These are phyloP conservation scores for Blastomyces gilchristii DNA, from an alignment of 2,329 filamentous ascomycete species.

Conservation along the genomic window DNA sequence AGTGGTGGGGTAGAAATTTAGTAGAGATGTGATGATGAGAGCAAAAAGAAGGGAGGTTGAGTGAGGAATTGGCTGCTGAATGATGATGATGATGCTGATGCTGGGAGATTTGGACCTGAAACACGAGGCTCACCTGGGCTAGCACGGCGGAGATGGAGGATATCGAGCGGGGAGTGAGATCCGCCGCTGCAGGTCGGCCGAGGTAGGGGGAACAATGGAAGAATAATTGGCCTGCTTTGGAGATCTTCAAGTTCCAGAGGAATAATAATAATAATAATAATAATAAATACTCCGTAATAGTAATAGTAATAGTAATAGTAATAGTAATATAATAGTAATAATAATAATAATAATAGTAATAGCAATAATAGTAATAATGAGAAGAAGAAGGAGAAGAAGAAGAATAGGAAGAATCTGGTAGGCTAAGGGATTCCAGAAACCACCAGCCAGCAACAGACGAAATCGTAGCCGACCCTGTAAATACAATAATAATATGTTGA, in stretches of 20 bases:
- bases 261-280: neutral
- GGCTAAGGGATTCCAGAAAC: neutral
- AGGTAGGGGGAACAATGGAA: neutral
- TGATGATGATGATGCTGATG: neutral
- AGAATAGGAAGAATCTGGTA: neutral
- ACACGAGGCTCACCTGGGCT: neutral
- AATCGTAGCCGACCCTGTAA: neutral
- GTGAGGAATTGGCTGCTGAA: neutral
- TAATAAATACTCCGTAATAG: too few relatives aligned
- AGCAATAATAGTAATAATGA: too few relatives aligned
- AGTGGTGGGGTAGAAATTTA: neutral
- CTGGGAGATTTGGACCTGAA: neutral
- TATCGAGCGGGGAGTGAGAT: neutral
- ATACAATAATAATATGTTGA: neutral
- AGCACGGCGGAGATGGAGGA: neutral
- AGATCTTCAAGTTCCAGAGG: neutral
- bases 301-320: too few relatives aligned
- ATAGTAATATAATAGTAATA: too few relatives aligned
- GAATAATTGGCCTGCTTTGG: neutral
- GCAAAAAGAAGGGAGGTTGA: neutral
- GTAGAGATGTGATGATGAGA: neutral
- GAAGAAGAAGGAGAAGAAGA: too few relatives aligned
- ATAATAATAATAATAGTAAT: too few relatives aligned
- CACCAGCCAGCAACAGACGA: neutral
- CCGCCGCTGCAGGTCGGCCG: neutral